Evolutionary conservation across 768 basidiomycete species (phyloP).

Genomic region (Suillus discolor): DNA sequence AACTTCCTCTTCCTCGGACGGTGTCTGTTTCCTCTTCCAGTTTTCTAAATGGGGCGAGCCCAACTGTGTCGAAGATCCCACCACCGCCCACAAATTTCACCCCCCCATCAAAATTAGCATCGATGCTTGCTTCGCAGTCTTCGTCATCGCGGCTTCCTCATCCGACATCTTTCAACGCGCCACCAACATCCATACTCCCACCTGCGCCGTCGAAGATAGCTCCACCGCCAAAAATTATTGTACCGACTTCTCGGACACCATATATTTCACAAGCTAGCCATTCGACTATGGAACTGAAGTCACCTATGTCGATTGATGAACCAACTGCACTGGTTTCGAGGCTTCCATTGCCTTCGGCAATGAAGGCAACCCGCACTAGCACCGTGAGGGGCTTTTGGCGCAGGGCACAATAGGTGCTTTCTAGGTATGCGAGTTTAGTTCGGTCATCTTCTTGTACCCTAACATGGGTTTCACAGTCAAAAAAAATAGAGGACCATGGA

Average conservation of each 20-base stretch:
- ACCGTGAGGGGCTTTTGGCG: constrained; percentile 37
- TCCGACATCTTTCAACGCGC: constrained; percentile 3
- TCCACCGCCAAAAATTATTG: constrained; percentile 12
- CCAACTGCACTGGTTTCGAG: constrained; percentile 16
- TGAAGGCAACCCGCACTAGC: constrained; percentile 22
- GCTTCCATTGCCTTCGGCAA: constrained; percentile 27
- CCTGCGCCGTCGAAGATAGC: constrained; percentile 18
- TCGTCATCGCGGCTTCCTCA: constrained; percentile 12
- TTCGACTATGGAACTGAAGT: constrained; percentile 1
- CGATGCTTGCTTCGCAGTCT: constrained; percentile 29
- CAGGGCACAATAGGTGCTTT: constrained; percentile 18
- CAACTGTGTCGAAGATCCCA: constrained; percentile 22
- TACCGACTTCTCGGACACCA: constrained; percentile 8
- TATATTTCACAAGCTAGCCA: constrained; percentile 4
- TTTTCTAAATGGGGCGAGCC: not conserved
- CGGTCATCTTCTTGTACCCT: constrained; percentile 4
- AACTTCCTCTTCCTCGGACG: constrained; percentile 16
- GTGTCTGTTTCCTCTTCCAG: constrained; percentile 12
- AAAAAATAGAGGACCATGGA: constrained; percentile 8
- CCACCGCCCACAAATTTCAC: constrained; percentile 27
- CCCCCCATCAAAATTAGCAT: constrained; percentile 33
- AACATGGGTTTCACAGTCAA: not conserved
- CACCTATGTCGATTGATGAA: constrained; percentile 4
- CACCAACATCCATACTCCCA: constrained; percentile 24
- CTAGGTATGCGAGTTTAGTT: constrained; percentile 12